phyloP scores from a whole-genome alignment of 176 grass and related monocot species.

The Oryza coarctata region DNA sequence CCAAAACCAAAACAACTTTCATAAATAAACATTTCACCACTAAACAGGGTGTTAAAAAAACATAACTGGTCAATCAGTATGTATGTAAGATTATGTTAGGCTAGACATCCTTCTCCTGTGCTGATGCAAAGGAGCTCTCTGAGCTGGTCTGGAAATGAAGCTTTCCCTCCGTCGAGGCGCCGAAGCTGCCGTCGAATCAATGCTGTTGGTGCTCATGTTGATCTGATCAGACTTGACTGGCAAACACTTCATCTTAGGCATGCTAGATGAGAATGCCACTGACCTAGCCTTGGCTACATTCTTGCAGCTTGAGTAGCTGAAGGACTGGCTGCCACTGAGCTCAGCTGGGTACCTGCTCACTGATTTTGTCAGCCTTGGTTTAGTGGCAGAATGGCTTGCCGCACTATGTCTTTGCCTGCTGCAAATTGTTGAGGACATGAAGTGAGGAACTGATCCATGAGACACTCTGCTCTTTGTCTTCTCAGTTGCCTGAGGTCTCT shows the following conservation, averaged over 20 bases:
- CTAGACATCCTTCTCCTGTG: conserved; percentile 82
- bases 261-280: conserved; percentile 30
- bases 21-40: conserved; percentile 13
- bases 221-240: conserved; percentile 38
- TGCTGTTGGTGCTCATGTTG: conserved; percentile 50
- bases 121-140: conserved; percentile 53
- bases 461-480: conserved; percentile 34
- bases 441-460: conserved; percentile 49
- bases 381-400: conserved; percentile 45
- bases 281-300: conserved; percentile 45
- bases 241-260: conserved; percentile 29
- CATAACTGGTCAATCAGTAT: conserved; percentile 25
- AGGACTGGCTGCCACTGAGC: conserved; percentile 52
- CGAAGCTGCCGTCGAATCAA: conserved; percentile 54
- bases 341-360: conserved; percentile 44
- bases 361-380: conserved; percentile 43
- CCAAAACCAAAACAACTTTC: not conserved
- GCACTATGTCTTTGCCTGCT: conserved; percentile 60
- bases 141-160: conserved; percentile 31
- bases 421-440: conserved; percentile 79
- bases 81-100: conserved; percentile 41
- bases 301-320: conserved; percentile 52
- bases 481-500: conserved; percentile 37
- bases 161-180: conserved; percentile 43
- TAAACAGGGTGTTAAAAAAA: conserved; percentile 37